These are phyloP conservation scores for Triglochin maritima DNA, from an alignment of 106 monocot genomes.

Conservation along the genomic window DNA sequence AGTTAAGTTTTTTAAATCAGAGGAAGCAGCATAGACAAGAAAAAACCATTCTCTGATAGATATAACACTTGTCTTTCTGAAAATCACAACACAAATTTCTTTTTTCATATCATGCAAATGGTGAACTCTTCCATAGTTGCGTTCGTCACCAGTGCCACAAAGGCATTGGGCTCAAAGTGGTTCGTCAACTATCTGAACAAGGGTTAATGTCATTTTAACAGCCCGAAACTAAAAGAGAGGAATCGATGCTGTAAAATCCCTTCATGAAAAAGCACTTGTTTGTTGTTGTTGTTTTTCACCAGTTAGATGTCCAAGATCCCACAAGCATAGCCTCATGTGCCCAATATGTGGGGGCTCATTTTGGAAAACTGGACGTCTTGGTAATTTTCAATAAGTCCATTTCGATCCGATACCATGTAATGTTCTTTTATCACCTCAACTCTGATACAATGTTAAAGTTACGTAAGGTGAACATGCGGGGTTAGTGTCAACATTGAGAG, in stretches of 20 bases:
- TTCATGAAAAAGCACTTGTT: conserved; percentile 3
- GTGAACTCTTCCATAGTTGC: conserved; percentile 22
- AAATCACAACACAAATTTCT: too few species aligned
- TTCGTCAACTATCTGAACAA: conserved; percentile 31
- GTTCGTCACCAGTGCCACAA: conserved; percentile 67
- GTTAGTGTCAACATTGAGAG: background rate
- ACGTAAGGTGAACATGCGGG: conserved; percentile 2
- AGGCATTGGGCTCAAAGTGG: conserved; percentile 51
- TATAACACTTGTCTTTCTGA: too few species aligned
- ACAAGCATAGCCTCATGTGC: conserved; percentile 4
- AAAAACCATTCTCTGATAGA: too few species aligned
- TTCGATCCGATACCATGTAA: too few species aligned
- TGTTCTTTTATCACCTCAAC: background rate
- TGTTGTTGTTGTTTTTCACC: conserved; percentile 12
- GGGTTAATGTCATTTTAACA: conserved; percentile 46
- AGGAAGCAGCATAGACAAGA: too few species aligned
- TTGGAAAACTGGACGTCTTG: conserved; percentile 15
- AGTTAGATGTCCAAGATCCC: conserved; percentile 10
- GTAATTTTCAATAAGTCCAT: background rate
- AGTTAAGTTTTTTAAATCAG: too few species aligned
- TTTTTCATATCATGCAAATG: too few species aligned
- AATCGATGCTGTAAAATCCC: conserved; percentile 4
- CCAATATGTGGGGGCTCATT: conserved; percentile 5
- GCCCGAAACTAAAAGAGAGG: conserved; percentile 22
- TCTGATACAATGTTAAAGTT: background rate